Base-by-base conservation (phyloP, 345 rosid genomes). In the Populus euphratica region DNA sequence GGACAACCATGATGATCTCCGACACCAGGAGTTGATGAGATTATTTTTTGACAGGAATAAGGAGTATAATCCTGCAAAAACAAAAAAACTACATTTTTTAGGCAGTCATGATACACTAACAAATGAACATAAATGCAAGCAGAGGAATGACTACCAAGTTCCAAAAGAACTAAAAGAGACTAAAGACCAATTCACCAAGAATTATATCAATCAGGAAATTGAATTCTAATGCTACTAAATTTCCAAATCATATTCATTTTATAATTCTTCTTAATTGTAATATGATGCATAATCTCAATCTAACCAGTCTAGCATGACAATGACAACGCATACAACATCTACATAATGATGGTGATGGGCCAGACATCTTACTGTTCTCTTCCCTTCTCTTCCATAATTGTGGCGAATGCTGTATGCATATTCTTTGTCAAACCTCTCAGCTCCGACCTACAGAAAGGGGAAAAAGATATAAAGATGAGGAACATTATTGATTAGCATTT, bases 1-100 rank as follows among this genome's bases (percentile, higher is more conserved):
- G 99, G 99, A 73, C 98, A 96, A 71, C 99, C 97, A 73, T 92
- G 97, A 82, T 96, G 93, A 82, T 93, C 97, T 29, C 99, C 98
- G 50, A 82, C 88, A 17, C 94, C 90, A 82, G 98, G 98, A 73
- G 92, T 90, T 64, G 84, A 86, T 39, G 90, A 86, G 70, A 93
- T 93, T 74, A 90, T 84, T 80, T 91, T 96, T 80, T 90, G 96
- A 87, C 98, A 96, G 77, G 96, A 90, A 88, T 88, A 93, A 80
- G 99, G 98, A 50, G 96, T 92, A 82, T 93, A 93, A 85, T 96
- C 99, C 99, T 93, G 92, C 82, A 86, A 78, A 9, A 69, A 63
- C 20, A 38, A 29, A 75, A 68, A 17, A 29, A 43, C 36, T 12
- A 23, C 33, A 47, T 44, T 17, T 59, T 41, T 35, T 5, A 23